Evolutionary conservation across 2,329 filamentous ascomycete species (phyloP).

Genomic region (Cercospora sesami): DNA sequence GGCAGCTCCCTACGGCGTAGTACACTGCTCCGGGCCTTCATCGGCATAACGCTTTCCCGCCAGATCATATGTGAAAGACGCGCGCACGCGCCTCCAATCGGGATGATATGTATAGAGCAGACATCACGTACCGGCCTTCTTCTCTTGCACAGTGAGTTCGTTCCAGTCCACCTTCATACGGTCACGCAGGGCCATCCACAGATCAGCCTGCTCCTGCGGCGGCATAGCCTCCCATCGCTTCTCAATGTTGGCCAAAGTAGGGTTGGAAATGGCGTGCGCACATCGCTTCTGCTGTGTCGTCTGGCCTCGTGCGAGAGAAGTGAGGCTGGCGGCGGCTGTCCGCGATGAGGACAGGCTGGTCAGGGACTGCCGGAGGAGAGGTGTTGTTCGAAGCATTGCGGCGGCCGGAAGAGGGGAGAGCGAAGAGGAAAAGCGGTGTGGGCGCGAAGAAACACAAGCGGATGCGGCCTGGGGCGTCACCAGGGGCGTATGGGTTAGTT

Average conservation of each 20-base stretch:
- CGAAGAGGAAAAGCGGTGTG: conserved; percentile 11
- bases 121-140: conserved; percentile 74
- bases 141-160: conserved; percentile 92
- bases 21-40: conserved; percentile 8
- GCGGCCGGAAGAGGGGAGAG: conserved; percentile 17
- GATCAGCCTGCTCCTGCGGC: conserved; percentile 96
- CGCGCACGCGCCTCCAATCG: neutral
- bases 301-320: conserved; percentile 25
- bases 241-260: conserved; percentile 96
- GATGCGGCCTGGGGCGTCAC: conserved; percentile 5
- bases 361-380: conserved; percentile 29
- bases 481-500: neutral
- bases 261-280: conserved; percentile 95
- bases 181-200: conserved; percentile 98
- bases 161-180: conserved; percentile 98
- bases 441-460: conserved; percentile 9
- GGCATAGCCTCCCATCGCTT: conserved; percentile 99
- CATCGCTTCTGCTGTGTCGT: conserved; percentile 53
- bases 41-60: conserved; percentile 9
- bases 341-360: conserved; percentile 25
- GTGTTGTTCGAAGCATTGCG: conserved; percentile 29
- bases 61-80: neutral
- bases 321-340: conserved; percentile 25
- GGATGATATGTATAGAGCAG: neutral
- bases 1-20: conserved; percentile 2